phyloP scores from a whole-genome alignment of 2,329 filamentous ascomycete species.

The Parafenestella ontariensis region DNA sequence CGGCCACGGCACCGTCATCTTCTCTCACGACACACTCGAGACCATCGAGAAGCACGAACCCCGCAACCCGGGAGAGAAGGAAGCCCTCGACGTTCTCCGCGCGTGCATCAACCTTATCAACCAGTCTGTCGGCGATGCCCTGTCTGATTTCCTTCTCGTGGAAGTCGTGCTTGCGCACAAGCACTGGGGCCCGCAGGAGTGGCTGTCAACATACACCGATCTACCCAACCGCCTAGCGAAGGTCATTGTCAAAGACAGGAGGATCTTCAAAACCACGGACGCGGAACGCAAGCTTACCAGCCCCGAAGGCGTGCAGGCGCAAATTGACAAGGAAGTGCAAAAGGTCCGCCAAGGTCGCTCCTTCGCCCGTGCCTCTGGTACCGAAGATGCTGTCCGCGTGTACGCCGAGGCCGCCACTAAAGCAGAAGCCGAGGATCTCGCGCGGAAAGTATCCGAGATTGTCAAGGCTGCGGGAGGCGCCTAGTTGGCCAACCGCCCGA shows the following conservation, averaged over 20 bases:
- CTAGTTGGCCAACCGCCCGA: slow-evolving; percentile 14
- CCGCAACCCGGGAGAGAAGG: slow-evolving; percentile 89
- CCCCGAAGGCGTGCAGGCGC: slow-evolving; percentile 78
- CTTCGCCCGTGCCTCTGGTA: slow-evolving; percentile 92
- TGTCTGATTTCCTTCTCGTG: slow-evolving; percentile 94
- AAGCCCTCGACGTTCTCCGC: slow-evolving; percentile 82
- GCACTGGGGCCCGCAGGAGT: slow-evolving; percentile 86
- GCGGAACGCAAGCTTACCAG: slow-evolving; percentile 87
- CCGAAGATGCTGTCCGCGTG: slow-evolving; percentile 93
- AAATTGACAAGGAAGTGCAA: slow-evolving; percentile 85
- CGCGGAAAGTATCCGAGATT: slow-evolving; percentile 79
- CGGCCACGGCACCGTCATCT: slow-evolving; percentile 94
- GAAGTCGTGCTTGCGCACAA: slow-evolving; percentile 97
- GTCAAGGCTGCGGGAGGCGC: slow-evolving; percentile 59
- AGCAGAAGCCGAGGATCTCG: slow-evolving; percentile 89
- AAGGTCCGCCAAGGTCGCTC: slow-evolving; percentile 90
- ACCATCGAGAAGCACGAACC: slow-evolving; percentile 81
- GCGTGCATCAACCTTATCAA: slow-evolving; percentile 93
- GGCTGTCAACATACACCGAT: slow-evolving; percentile 91
- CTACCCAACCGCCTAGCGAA: slow-evolving; percentile 94
- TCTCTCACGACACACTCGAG: slow-evolving; percentile 82
- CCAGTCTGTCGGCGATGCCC: slow-evolving; percentile 94
- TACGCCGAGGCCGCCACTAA: slow-evolving; percentile 93
- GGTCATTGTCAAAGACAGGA: slow-evolving; percentile 87
- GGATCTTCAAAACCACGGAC: slow-evolving; percentile 88